phyloP scores from a whole-genome alignment of 1,139 yeast genomes.

The Kurtzmaniella natalensis region DNA sequence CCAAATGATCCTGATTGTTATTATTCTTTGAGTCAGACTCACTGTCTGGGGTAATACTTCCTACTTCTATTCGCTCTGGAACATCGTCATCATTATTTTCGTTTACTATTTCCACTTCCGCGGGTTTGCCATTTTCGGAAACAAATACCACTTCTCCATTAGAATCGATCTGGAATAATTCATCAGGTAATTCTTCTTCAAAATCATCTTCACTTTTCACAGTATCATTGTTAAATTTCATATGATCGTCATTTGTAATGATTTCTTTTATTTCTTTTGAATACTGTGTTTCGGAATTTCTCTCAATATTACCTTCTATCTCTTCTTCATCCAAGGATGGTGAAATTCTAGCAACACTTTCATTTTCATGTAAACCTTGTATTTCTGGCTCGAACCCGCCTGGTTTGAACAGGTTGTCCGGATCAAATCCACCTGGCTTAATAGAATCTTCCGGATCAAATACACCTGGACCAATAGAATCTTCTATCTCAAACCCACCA shows the following conservation, averaged over 20 bases:
- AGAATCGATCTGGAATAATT: slow-evolving; percentile 5
- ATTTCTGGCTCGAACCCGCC: slow-evolving; percentile 4
- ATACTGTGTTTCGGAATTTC: too few relatives aligned
- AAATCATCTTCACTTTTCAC: slow-evolving; percentile 2
- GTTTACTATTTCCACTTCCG: not conserved
- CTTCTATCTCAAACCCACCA: slow-evolving; percentile 4
- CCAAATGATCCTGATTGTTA: not conserved
- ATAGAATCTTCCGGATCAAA: slow-evolving; percentile 11
- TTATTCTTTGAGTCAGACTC: too few relatives aligned
- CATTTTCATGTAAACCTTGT: too few relatives aligned
- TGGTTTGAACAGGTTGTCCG: too few relatives aligned
- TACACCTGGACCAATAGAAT: slow-evolving; percentile 7
- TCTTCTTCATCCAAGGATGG: too few relatives aligned
- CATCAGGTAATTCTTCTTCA: slow-evolving; percentile 11
- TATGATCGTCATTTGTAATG: too few relatives aligned
- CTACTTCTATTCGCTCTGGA: not conserved
- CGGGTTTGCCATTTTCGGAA: not conserved
- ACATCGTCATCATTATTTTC: slow-evolving; percentile 1
- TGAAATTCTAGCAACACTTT: too few relatives aligned
- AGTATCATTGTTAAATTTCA: too few relatives aligned
- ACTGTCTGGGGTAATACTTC: too few relatives aligned
- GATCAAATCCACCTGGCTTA: slow-evolving; percentile 4
- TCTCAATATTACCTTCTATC: too few relatives aligned
- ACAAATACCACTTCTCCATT: slow-evolving; percentile 4
- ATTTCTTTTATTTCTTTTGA: too few relatives aligned